These are phyloP conservation scores for Leccinum subrobustum DNA, from an alignment of 1,284 basidiomycete genomes.

Conservation along the genomic window DNA sequence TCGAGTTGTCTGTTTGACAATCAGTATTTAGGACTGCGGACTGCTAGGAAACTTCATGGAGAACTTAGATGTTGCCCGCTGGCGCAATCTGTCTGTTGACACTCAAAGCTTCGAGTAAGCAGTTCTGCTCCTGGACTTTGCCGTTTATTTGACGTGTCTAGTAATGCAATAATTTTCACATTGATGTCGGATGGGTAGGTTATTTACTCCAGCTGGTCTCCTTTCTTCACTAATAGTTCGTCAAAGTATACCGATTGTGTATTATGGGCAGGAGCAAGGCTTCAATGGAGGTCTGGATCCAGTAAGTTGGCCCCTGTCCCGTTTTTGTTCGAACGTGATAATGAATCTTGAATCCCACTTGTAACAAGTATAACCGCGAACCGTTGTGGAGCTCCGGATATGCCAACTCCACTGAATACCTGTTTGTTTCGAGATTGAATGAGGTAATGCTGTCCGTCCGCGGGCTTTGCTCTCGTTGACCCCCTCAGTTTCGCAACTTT, in stretches of 20 bases:
- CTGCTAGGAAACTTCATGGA: constrained; percentile 80
- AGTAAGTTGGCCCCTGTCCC: constrained; percentile 36
- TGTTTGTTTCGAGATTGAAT: constrained; percentile 65
- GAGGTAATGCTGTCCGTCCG: constrained; percentile 35
- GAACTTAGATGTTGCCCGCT: constrained; percentile 80
- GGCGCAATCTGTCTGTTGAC: constrained; percentile 64
- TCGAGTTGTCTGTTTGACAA: constrained; percentile 30
- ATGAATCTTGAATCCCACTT: neutral
- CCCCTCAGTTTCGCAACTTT: constrained; percentile 63
- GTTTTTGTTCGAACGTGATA: neutral
- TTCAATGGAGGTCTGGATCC: constrained; percentile 62
- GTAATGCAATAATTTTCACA: constrained; percentile 65
- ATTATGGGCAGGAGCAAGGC: constrained; percentile 77
- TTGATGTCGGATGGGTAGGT: constrained; percentile 62
- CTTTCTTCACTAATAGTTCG: constrained; percentile 27
- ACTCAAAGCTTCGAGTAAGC: constrained; percentile 58
- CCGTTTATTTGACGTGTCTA: constrained; percentile 25
- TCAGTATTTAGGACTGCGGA: constrained; percentile 49
- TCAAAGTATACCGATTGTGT: constrained; percentile 69
- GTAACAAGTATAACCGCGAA: constrained; percentile 64
- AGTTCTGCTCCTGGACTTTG: neutral
- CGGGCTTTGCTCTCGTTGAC: neutral
- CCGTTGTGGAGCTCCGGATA: constrained; percentile 77
- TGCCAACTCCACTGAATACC: constrained; percentile 56
- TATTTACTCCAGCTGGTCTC: constrained; percentile 7